These are phyloP conservation scores for Myriosclerotinia curreyana DNA, from an alignment of 2,329 filamentous ascomycete genomes.

Conservation along the genomic window DNA sequence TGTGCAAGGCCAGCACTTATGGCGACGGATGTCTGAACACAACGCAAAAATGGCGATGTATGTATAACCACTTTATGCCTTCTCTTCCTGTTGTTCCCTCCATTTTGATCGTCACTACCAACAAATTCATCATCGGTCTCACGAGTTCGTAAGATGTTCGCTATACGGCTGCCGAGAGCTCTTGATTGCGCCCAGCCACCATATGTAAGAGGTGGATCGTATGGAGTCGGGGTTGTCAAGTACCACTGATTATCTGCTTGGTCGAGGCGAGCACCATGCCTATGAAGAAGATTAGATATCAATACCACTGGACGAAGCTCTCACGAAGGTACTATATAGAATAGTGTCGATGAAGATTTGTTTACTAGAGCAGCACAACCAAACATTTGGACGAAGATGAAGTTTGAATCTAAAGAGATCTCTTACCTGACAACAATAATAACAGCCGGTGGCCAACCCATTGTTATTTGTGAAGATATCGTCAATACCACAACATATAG, in stretches of 20 bases:
- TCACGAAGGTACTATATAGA: neutral
- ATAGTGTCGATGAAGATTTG: neutral
- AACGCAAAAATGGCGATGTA: constrained; percentile 89
- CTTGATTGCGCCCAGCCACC: constrained; percentile 88
- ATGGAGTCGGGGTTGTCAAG: constrained; percentile 85
- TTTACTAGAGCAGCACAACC: neutral
- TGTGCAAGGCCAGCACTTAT: constrained; percentile 82
- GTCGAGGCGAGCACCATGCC: constrained; percentile 91
- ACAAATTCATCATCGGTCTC: constrained; percentile 42
- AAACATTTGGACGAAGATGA: neutral
- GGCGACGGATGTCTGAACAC: constrained; percentile 85
- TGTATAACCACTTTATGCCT: constrained; percentile 82
- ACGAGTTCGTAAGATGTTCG: constrained; percentile 60
- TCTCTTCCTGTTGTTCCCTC: constrained; percentile 46
- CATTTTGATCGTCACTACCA: constrained; percentile 24
- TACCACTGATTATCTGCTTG: constrained; percentile 95
- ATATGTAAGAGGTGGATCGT: constrained; percentile 93
- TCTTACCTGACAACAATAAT: constrained; percentile 51
- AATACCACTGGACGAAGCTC: neutral
- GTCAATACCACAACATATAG: constrained; percentile 4
- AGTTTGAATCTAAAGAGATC: constrained; percentile 4
- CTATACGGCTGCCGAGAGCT: constrained; percentile 78
- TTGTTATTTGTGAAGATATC: constrained; percentile 24
- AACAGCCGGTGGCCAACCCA: constrained; percentile 50
- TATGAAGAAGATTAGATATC: constrained; percentile 37